Evolutionary conservation across 2,329 filamentous ascomycete species (phyloP).

Genomic region (Zelopaecilomyces penicillatus): DNA sequence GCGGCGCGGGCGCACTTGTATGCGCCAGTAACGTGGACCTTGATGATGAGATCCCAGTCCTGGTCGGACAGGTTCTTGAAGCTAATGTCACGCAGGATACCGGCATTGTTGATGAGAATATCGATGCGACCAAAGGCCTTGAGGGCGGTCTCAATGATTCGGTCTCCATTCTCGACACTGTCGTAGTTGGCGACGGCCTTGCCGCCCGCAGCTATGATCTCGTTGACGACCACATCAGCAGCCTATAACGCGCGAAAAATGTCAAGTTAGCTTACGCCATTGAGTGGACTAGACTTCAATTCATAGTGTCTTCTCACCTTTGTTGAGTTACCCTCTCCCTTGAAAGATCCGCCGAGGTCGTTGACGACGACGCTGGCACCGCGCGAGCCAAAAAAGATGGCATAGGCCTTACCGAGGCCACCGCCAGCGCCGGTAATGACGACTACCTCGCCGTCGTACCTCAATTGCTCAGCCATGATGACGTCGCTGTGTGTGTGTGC

Average conservation of each 20-base stretch:
- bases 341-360: conserved; percentile 86
- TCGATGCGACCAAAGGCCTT: conserved; percentile 79
- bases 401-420: conserved; percentile 72
- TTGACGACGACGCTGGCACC: conserved; percentile 96
- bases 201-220: conserved; percentile 80
- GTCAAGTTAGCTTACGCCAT: background rate
- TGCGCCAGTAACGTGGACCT: conserved; percentile 84
- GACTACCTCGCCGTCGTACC: conserved; percentile 78
- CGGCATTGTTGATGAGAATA: conserved; percentile 94
- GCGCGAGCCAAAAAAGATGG: conserved; percentile 82
- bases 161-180: conserved; percentile 84
- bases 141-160: conserved; percentile 86
- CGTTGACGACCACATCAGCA: conserved; percentile 73
- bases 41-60: conserved; percentile 94
- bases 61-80: conserved; percentile 98
- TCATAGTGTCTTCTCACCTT: conserved; percentile 49
- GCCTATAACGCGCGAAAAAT: conserved; percentile 40
- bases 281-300: conserved; percentile 10
- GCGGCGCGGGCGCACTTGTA: conserved; percentile 94
- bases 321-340: conserved; percentile 79
- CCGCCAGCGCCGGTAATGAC: conserved; percentile 77
- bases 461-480: conserved; percentile 58
- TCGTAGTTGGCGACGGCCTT: conserved; percentile 98
- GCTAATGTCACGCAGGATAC: conserved; percentile 87
- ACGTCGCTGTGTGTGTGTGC: conserved; percentile 9